phyloP scores from a whole-genome alignment of 2,329 filamentous ascomycete species.

The Pseudogymnoascus sp. region DNA sequence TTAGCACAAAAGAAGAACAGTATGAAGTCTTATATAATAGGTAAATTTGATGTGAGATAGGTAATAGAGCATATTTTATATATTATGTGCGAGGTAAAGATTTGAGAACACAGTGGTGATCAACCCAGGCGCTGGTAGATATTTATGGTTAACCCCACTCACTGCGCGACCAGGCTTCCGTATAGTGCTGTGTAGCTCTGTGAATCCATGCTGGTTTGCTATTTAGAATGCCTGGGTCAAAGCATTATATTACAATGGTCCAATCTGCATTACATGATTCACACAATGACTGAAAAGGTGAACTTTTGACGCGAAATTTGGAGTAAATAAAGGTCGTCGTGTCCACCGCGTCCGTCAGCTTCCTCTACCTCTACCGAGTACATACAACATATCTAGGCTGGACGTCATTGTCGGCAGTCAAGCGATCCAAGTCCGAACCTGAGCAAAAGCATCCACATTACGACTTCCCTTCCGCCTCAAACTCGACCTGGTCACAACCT shows the following conservation, averaged over 20 bases:
- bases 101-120: not conserved
- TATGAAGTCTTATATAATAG: not conserved
- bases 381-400: conserved; percentile 1
- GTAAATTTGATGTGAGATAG: not conserved
- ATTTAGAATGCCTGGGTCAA: not conserved
- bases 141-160: conserved; percentile 2
- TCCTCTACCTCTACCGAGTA: not conserved
- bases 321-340: not conserved
- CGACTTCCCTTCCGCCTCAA: conserved; percentile 1
- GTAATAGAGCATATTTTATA: not conserved
- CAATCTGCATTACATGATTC: not conserved
- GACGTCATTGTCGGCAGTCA: conserved; percentile 8
- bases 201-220: conserved; percentile 1
- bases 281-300: not conserved
- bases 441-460: conserved; percentile 7
- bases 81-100: not conserved
- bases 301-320: conserved; percentile 1
- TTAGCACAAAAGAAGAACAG: not conserved
- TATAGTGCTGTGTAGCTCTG: not conserved
- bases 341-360: not conserved
- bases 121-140: not conserved
- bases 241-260: not conserved
- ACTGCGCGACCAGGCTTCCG: not conserved
- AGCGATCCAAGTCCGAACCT: conserved; percentile 6
- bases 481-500: conserved; percentile 4